Percentiles rank a stretch among this genome's conserved stretches.
These are phyloP conservation scores for Cadophora malorum DNA, from an alignment of 2,329 filamentous ascomycete genomes.

Conservation along the genomic window DNA sequence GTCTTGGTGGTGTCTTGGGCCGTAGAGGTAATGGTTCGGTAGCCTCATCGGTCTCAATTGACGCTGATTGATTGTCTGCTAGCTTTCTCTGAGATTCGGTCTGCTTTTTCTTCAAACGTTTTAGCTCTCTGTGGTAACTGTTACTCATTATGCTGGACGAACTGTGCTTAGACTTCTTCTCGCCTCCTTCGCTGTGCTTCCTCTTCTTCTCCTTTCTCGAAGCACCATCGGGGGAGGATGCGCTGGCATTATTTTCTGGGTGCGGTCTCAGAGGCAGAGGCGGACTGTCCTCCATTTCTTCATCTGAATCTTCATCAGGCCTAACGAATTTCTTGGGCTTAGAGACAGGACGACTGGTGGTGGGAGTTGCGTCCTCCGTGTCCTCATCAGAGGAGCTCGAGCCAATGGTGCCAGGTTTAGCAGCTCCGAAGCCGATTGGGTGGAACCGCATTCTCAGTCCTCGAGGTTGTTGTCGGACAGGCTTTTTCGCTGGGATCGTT, in stretches of 20 bases:
- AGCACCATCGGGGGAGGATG: slow-evolving; percentile 22
- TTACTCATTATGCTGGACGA: slow-evolving; percentile 35
- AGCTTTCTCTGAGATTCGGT: slow-evolving; percentile 31
- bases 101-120: slow-evolving; percentile 39
- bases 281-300: slow-evolving; percentile 34
- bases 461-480: slow-evolving; percentile 68
- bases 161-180: slow-evolving; percentile 39
- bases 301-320: slow-evolving; percentile 26
- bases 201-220: slow-evolving; percentile 34
- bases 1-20: slow-evolving; percentile 7
- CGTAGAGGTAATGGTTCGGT: not conserved
- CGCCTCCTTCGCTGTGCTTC: slow-evolving; percentile 36
- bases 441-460: slow-evolving; percentile 71
- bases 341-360: slow-evolving; percentile 13
- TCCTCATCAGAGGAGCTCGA: slow-evolving; percentile 37
- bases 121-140: slow-evolving; percentile 35
- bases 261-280: slow-evolving; percentile 17
- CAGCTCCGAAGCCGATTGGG: slow-evolving; percentile 64
- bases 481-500: slow-evolving; percentile 56
- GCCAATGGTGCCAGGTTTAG: slow-evolving; percentile 51
- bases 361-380: slow-evolving; percentile 19
- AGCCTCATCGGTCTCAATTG: slow-evolving; percentile 24
- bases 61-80: slow-evolving; percentile 31
- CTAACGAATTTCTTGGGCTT: slow-evolving; percentile 1
- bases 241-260: slow-evolving; percentile 7